Evolutionary conservation across 1,284 basidiomycete species (phyloP), one percentile per base, ranked within the genome.

Genomic region (Ganoderma multipileum): DNA sequence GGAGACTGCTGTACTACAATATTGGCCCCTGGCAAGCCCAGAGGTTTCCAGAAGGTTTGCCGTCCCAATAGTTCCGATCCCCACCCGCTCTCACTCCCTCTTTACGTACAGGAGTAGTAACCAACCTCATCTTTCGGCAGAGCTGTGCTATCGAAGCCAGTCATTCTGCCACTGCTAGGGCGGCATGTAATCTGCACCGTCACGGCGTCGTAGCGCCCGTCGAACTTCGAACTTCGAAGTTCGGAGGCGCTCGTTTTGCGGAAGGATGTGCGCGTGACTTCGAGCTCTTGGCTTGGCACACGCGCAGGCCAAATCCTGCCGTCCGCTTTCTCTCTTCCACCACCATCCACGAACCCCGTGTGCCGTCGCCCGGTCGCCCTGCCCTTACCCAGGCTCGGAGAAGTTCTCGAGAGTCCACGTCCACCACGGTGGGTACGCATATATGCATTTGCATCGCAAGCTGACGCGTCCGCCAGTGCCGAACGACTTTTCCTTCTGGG

Each of bases 121-220:
- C 23, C 47, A 52, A 52, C 26, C 47, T 52, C 47, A 52, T 52
- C 47, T 44, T n/a, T 36, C 54, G 42, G 44, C 28, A 65, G 67
- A 54, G 68, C 68, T 65, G 64, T 65, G 68, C 64, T 50, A 63
- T 65, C 42, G 65, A 66, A 66, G 42, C 30, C 26, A 20, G 20
- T 26, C n/a, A n/a, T 7, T 14, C 33, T 23, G 16, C 23, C 33
- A 61, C 4, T 14, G 36, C 59, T 23, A 61, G 60, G 59, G 52
- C 28, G 18, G 52, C 30, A 18, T 30, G 52, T 14, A 26, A 47
- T 47, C 3, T 18, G 42, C 44, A 3, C n/a, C 23, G 47, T 50
- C 47, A 50, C 47, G 47, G 47, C n/a, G 11, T n/a, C 23, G 11
- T 23, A 52, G 47, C 47, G 47, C 47, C 47, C 23, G 4, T 5